Conservation (phyloP, 2,329 filamentous ascomycete species). For the Westerdykella ornata region DNA sequence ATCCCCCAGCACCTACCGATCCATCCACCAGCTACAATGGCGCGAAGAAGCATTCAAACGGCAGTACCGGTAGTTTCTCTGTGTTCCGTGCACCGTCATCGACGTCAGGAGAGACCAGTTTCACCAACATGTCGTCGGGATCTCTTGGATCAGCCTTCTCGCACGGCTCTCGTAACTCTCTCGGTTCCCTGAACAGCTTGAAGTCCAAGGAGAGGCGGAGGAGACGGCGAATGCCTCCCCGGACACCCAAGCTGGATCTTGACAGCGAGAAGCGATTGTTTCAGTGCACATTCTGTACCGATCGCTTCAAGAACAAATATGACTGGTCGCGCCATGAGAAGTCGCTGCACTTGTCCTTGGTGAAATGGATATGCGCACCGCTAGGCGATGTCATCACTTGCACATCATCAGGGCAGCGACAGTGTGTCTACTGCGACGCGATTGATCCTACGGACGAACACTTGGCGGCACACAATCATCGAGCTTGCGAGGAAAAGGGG, state of each 20-base stretch:
- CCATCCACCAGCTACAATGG: constrained; percentile 34
- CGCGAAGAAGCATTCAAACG: constrained; percentile 47
- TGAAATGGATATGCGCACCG: constrained; percentile 51
- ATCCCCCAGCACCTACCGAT: constrained; percentile 26
- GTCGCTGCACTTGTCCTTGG: constrained; percentile 34
- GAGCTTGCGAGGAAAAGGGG: constrained; percentile 60
- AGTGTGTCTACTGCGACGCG: constrained; percentile 55
- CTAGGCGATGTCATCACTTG: constrained; percentile 51
- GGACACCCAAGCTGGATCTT: constrained; percentile 23
- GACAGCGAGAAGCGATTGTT: constrained; percentile 23
- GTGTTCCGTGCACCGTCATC: constrained; percentile 48
- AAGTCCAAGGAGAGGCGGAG: constrained; percentile 50
- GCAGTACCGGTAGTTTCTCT: constrained; percentile 44
- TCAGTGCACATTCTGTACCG: constrained; percentile 38
- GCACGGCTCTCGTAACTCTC: constrained; percentile 51
- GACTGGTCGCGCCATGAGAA: constrained; percentile 40
- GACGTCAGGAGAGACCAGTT: constrained; percentile 49
- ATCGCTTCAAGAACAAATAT: constrained; percentile 37
- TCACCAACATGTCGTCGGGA: constrained; percentile 46
- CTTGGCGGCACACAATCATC: constrained; percentile 54
- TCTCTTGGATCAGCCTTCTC: constrained; percentile 52
- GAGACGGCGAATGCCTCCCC: constrained; percentile 45
- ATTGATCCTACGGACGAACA: constrained; percentile 51
- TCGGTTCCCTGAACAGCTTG: constrained; percentile 50
- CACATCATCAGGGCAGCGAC: constrained; percentile 50